Evolutionary conservation across 2,329 filamentous ascomycete species (phyloP), one percentile per base, ranked within the genome.

Genomic region (Xylariales sp.): DNA sequence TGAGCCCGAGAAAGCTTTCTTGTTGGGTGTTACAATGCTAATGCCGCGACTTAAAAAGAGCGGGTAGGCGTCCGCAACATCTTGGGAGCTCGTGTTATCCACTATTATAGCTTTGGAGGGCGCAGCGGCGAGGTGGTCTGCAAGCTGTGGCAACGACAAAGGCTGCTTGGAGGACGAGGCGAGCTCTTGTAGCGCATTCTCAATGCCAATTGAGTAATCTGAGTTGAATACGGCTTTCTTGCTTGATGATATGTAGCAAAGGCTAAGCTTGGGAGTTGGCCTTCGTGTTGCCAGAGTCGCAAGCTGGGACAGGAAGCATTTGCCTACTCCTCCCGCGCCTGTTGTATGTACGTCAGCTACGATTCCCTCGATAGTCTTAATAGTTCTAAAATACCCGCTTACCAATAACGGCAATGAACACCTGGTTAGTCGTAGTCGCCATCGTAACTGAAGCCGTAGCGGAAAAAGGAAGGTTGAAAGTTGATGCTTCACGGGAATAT

Each of bases 1-100:
- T 53, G 88, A 89, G 65, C 92, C 90, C 0, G 93, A 97, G 82
- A 99, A 99, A 14, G 92, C 95, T 83, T 99, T 99, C 85, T 99
- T 99, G 86, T 98, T 99, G 50, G 96, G 94, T 0, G 96, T 99
- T 34, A 98, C 93, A 75, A 99, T 89, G 80, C 90, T 95, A 80
- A 99, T 90, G 12, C 94, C 95, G 71, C 89, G 88, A 75, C 88
- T 86, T 69, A 99, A 84, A 80, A 97, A 93, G 54, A 87, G 80
- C 0, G 96, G 94, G 81, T 99, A 99, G 36, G 88, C 83, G 69
- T 92, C 88, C 56, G 95, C 96, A 36, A 99, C 86, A 71, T 92
- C 90, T 75, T 95, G 91, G 74, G 93, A 94, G 81, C 93, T 97
- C 60, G 96, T 99, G 84, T 98, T 98, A 86, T 99, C 96, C 72